Evolutionary conservation across 805 yeast species (phyloP).

Genomic region (Candida argentea): DNA sequence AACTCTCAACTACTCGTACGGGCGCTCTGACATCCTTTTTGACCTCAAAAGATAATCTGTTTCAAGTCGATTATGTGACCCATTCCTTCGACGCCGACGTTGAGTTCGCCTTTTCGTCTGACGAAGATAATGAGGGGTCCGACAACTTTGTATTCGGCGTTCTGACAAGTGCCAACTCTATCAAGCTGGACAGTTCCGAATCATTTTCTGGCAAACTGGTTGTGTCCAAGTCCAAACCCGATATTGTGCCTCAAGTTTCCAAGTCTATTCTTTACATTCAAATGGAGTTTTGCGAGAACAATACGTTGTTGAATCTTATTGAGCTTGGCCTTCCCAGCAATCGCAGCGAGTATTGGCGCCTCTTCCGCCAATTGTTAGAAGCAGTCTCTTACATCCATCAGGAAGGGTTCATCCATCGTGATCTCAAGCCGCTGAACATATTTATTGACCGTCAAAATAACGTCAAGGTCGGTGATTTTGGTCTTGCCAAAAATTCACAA

Average conservation of each 20-base stretch:
- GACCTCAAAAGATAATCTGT: constrained; percentile 11
- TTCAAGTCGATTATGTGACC: constrained; percentile 58
- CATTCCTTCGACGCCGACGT: constrained; percentile 49
- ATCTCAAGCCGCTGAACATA: constrained; percentile 89
- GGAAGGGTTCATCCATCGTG: constrained; percentile 92
- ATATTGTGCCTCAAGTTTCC: no score
- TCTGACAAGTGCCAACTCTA: constrained; percentile 10
- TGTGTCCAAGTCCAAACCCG: constrained; percentile 1
- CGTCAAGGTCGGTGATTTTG: constrained; percentile 94
- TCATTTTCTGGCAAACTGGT: constrained; percentile 1
- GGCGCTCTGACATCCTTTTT: constrained; percentile 10
- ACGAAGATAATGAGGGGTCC: constrained; percentile 19
- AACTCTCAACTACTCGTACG: no score
- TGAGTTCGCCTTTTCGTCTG: constrained; percentile 37
- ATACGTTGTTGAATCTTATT: constrained; percentile 76
- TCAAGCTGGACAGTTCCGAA: constrained; percentile 2
- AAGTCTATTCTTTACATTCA: constrained; percentile 79
- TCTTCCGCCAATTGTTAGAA: constrained; percentile 78
- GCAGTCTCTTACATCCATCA: constrained; percentile 87
- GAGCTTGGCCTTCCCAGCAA: constrained; percentile 58
- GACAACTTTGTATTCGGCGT: constrained; percentile 24
- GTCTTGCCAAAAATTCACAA: constrained; percentile 86
- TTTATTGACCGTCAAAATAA: constrained; percentile 86
- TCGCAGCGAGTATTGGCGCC: constrained; percentile 80
- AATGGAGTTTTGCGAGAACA: constrained; percentile 98